These are phyloP conservation scores for Solanum phureja DNA, from an alignment of 257 asterid species.

Conservation along the genomic window DNA sequence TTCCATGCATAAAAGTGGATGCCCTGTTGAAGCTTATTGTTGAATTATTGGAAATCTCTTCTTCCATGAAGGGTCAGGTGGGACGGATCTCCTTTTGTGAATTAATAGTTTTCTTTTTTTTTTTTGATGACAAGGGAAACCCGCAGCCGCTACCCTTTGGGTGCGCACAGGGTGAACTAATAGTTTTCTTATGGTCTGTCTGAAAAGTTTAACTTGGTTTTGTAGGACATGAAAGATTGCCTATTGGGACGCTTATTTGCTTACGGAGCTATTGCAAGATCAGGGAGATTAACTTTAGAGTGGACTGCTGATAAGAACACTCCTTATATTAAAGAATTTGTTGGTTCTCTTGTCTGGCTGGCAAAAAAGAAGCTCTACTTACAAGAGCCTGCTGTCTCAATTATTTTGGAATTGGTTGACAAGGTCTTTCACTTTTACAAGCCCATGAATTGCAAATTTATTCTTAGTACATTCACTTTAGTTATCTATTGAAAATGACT, in stretches of 20 bases:
- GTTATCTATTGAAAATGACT: not conserved
- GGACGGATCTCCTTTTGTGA: conserved; percentile 9
- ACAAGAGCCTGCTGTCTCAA: conserved; percentile 80
- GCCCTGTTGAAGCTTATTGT: conserved; percentile 70
- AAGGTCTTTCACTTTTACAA: conserved; percentile 38
- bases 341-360: conserved; percentile 46
- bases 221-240: conserved; percentile 78
- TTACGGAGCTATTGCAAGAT: conserved; percentile 91
- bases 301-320: conserved; percentile 40
- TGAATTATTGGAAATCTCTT: conserved; percentile 65
- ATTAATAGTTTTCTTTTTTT: not conserved
- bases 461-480: not conserved
- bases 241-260: conserved; percentile 89
- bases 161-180: not conserved
- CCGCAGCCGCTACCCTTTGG: too few species aligned
- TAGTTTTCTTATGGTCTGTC: not conserved
- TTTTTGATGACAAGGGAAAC: too few species aligned
- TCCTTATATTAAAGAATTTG: conserved; percentile 51
- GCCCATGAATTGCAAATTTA: not conserved
- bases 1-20: conserved; percentile 62
- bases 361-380: conserved; percentile 82
- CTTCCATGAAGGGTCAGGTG: conserved; percentile 99
- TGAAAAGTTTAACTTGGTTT: conserved; percentile 8
- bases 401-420: conserved; percentile 70
- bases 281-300: conserved; percentile 75